Evolutionary conservation across 2,329 filamentous ascomycete genomes (phyloP).

Genomic region (Sphaerulina musiva): DNA sequence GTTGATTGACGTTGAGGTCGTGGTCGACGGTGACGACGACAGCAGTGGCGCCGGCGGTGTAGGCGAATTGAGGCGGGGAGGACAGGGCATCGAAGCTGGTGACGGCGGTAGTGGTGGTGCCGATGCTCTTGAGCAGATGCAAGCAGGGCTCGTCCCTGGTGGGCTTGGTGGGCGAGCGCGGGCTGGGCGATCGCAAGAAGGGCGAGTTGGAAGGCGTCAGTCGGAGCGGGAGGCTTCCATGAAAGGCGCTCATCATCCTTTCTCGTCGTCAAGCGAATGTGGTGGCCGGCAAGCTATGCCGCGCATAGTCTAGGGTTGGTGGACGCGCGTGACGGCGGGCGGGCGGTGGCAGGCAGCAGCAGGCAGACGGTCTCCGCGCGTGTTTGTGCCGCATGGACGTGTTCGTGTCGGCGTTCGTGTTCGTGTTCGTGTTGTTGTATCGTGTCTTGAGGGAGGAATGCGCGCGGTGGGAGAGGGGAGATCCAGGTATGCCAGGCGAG

Average conservation of each 20-base stretch:
- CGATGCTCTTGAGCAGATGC: slow-evolving; percentile 76
- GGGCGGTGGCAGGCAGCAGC: background rate
- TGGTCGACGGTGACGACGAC: slow-evolving; percentile 76
- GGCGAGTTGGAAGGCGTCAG: slow-evolving; percentile 71
- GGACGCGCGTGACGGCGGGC: background rate
- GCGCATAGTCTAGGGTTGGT: slow-evolving; percentile 4
- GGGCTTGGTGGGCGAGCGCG: slow-evolving; percentile 56
- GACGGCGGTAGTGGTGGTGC: slow-evolving; percentile 77
- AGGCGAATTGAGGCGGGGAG: slow-evolving; percentile 67
- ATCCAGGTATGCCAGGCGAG: too few relatives aligned
- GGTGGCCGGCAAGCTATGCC: slow-evolving; percentile 15
- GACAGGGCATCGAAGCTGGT: slow-evolving; percentile 79
- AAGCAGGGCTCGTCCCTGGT: slow-evolving; percentile 47
- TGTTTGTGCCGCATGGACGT: background rate
- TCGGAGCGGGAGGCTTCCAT: slow-evolving; percentile 34
- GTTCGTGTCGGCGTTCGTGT: background rate
- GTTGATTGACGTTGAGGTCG: slow-evolving; percentile 59
- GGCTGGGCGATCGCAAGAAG: slow-evolving; percentile 51
- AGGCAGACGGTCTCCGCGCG: background rate
- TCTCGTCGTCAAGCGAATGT: slow-evolving; percentile 15
- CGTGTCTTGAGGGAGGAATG: background rate
- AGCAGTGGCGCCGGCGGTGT: slow-evolving; percentile 88
- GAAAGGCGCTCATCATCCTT: slow-evolving; percentile 21
- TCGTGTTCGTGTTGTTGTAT: background rate
- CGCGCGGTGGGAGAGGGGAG: background rate